These are phyloP conservation scores for Aspergillus neoniger DNA, from an alignment of 2,329 filamentous ascomycete genomes.

Conservation along the genomic window DNA sequence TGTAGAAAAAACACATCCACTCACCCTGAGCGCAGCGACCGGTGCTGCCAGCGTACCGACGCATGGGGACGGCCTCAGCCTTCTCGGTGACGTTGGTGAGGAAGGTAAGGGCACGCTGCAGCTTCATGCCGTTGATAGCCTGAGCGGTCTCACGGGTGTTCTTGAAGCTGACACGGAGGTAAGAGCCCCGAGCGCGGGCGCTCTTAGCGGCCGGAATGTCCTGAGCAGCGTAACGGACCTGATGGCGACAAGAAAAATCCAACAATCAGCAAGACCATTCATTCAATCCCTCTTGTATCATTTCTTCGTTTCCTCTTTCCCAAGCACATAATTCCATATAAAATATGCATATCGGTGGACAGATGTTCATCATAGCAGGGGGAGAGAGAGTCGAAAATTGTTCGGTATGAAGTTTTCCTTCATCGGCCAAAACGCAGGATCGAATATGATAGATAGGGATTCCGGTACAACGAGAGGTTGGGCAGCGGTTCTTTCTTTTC, in stretches of 20 bases:
- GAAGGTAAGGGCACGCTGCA: conserved; percentile 92
- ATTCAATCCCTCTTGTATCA: conserved; percentile 5
- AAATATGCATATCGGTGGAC: not conserved
- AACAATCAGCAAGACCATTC: conserved; percentile 30
- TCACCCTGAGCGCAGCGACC: conserved; percentile 97
- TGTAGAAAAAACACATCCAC: conserved; percentile 44
- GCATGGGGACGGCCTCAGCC: conserved; percentile 97
- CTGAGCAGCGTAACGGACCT: conserved; percentile 96
- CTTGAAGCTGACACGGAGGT: conserved; percentile 99
- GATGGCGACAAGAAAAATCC: conserved; percentile 28
- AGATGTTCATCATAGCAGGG: not conserved
- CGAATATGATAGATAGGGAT: conserved; percentile 8
- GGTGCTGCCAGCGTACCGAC: conserved; percentile 93
- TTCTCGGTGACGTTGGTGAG: conserved; percentile 97
- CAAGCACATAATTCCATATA: conserved; percentile 5
- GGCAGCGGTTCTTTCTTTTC: conserved; percentile 2
- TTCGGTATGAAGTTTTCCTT: conserved; percentile 8
- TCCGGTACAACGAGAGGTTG: conserved; percentile 11
- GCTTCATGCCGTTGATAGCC: conserved; percentile 99
- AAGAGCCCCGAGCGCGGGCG: conserved; percentile 96
- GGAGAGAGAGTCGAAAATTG: conserved; percentile 1
- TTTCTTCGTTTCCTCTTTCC: not conserved
- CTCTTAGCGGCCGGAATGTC: conserved; percentile 87
- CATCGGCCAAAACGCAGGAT: conserved; percentile 10
- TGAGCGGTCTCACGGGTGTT: conserved; percentile 99